Conservation (phyloP, 306 rosid genomes). For the Vicia villosa region DNA sequence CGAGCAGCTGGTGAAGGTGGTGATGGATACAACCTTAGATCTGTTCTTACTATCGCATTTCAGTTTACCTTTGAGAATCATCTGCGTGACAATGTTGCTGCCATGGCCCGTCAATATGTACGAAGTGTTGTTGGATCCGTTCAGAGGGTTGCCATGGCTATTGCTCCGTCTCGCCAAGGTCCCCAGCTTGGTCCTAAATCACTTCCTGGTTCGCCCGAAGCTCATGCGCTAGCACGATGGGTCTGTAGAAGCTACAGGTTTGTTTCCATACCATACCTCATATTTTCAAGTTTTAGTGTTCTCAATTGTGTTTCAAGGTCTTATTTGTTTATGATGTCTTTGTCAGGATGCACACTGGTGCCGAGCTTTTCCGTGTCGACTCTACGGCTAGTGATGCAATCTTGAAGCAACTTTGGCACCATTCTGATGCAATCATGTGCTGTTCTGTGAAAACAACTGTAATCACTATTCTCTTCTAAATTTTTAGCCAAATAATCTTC, state of each 20-base stretch:
- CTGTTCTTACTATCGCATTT: slow-evolving; percentile 92
- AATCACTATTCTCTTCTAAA: background rate
- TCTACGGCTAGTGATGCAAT: slow-evolving; percentile 68
- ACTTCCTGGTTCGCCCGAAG: slow-evolving; percentile 90
- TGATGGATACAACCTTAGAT: slow-evolving; percentile 69
- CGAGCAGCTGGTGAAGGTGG: slow-evolving; percentile 66
- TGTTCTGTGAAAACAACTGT: slow-evolving; percentile 89
- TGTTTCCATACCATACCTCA: background rate
- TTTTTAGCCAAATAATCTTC: background rate
- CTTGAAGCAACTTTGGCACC: slow-evolving; percentile 92
- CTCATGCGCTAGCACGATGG: slow-evolving; percentile 88
- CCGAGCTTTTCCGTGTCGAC: slow-evolving; percentile 63
- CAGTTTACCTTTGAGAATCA: slow-evolving; percentile 93
- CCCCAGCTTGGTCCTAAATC: slow-evolving; percentile 70
- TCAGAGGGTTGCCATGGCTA: slow-evolving; percentile 98
- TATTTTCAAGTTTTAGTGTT: background rate
- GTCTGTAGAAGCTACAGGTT: slow-evolving; percentile 81
- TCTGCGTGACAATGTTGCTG: slow-evolving; percentile 83
- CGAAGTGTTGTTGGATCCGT: slow-evolving; percentile 93
- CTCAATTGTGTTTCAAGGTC: background rate
- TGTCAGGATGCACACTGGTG: slow-evolving; percentile 73
- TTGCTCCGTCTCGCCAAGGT: slow-evolving; percentile 76
- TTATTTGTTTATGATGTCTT: background rate
- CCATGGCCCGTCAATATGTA: slow-evolving; percentile 98
- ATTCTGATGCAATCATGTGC: slow-evolving; percentile 91